These are phyloP conservation scores for Sequoia sempervirens DNA, from an alignment of 75 land plant genomes.

Conservation along the genomic window DNA sequence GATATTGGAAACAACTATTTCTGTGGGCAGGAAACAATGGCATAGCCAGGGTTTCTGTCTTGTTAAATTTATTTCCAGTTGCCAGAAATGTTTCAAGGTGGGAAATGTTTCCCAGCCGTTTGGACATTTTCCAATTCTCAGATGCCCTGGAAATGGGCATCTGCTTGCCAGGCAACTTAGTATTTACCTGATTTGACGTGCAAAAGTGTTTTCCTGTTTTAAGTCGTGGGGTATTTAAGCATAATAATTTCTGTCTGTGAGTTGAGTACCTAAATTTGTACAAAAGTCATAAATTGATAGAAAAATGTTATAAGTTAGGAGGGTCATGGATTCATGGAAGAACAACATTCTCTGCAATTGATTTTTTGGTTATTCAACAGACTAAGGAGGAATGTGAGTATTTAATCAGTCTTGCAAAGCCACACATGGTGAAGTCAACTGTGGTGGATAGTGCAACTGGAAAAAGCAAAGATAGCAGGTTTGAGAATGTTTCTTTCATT, in stretches of 20 bases:
- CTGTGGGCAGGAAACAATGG: background rate
- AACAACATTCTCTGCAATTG: background rate
- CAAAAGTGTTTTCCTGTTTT: background rate
- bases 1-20: background rate
- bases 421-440: constrained; percentile 71
- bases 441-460: constrained; percentile 84
- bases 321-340: background rate
- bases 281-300: background rate
- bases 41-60: background rate
- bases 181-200: background rate
- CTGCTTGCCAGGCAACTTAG: background rate
- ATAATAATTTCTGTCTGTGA: background rate
- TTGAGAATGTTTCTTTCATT: constrained; percentile 3
- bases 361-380: constrained; percentile 29
- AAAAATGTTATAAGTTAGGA: background rate
- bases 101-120: background rate
- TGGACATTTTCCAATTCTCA: background rate
- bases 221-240: background rate
- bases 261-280: background rate
- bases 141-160: background rate
- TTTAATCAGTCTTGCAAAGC: constrained; percentile 74
- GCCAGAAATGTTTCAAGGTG: background rate
- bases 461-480: constrained; percentile 84
- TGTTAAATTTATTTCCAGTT: background rate
- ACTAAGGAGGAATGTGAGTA: constrained; percentile 73